Base-by-base conservation (phyloP, 805 yeast species). In the Wickerhamiella azyma region DNA sequence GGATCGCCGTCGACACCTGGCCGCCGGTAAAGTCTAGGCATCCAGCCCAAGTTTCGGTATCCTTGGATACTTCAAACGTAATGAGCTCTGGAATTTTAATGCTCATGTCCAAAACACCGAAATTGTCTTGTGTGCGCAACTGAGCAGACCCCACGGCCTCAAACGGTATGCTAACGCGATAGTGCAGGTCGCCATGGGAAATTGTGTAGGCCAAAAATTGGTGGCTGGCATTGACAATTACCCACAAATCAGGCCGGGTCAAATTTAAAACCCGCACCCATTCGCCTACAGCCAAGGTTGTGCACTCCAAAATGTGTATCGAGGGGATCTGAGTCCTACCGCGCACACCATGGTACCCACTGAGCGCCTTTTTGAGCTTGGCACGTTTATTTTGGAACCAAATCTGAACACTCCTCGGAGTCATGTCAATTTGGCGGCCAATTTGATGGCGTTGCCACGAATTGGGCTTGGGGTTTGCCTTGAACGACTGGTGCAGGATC, bases 331-430 rank as follows among this genome's bases (percentile, higher is more conserved):
- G 39, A 2, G 17, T 3, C 13, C 35, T 13, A n/a, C n/a, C n/a
- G 17, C 13, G 18, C 36, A 17, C 10, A 11, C 26, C 37, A 9
- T 19, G 17, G 36, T 13, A n/a, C 1, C 40, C 39, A 16, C 26
- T 11, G 21, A 10, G 11, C 11, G 16, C 29, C 26, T 81, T 81
- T 56, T 52, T 55, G 13, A 45, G 46, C 39, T 59, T 59, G 4
- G 62, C 62, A 49, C 96, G 66, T 55, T 89, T 69, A 58, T 86
- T 86, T 59, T 86, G 96, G 57, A 86, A 86, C 96, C 96, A 86
- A 37, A 86, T 86, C 46, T 94, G 71, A 2, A 86, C 94, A 11
- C 88, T 84, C 51, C 92, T 74, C 55, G 86, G 95, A 11, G 86
- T 76, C 85, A 86, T 79, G 16, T 80, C 82, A 1, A 94, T 82